Percentiles rank a stretch among this genome's conserved stretches.
phyloP scores from a whole-genome alignment of 148 eudicot genomes.

The Rheum nobile region DNA sequence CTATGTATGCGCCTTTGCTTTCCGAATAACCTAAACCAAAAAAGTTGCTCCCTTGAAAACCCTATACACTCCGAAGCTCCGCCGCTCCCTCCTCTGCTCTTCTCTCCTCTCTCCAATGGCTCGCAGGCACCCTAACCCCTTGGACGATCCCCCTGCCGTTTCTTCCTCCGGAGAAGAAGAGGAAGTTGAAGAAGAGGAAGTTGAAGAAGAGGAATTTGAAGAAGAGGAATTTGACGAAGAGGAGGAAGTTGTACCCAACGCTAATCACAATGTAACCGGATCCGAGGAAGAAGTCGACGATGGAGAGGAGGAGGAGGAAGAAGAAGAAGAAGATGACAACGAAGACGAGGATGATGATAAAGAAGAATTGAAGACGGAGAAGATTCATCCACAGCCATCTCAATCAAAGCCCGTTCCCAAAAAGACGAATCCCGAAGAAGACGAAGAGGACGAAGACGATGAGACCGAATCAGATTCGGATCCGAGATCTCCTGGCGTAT shows the following conservation, averaged over 20 bases:
- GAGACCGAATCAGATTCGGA: conserved; percentile 20
- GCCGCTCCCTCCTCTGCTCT: not conserved
- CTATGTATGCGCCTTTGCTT: too few relatives aligned
- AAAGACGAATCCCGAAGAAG: conserved; percentile 5
- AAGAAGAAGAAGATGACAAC: conserved; percentile 4
- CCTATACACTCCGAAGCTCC: not conserved
- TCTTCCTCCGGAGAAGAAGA: conserved; percentile 21
- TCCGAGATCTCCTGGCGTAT: conserved; percentile 13
- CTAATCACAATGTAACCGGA: not conserved
- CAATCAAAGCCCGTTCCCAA: not conserved
- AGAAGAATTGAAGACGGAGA: conserved; percentile 8
- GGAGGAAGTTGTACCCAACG: not conserved
- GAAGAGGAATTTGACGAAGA: conserved; percentile 10
- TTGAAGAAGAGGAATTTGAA: conserved; percentile 5
- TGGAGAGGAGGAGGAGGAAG: conserved; percentile 12
- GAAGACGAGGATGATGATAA: conserved; percentile 14
- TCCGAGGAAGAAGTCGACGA: conserved; percentile 11
- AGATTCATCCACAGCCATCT: not conserved
- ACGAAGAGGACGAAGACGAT: conserved; percentile 8
- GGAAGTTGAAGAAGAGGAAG: conserved; percentile 12
- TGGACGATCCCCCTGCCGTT: conserved; percentile 23
- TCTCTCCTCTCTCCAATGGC: conserved; percentile 29
- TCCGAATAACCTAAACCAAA: not conserved
- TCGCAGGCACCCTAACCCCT: conserved; percentile 18
- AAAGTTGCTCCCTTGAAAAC: not conserved